A percentile compares a stretch with the other conserved stretches of the same genome.
These are phyloP conservation scores for Eimeria maxima DNA, from an alignment of 169 alveolate genomes.

Conservation along the genomic window DNA sequence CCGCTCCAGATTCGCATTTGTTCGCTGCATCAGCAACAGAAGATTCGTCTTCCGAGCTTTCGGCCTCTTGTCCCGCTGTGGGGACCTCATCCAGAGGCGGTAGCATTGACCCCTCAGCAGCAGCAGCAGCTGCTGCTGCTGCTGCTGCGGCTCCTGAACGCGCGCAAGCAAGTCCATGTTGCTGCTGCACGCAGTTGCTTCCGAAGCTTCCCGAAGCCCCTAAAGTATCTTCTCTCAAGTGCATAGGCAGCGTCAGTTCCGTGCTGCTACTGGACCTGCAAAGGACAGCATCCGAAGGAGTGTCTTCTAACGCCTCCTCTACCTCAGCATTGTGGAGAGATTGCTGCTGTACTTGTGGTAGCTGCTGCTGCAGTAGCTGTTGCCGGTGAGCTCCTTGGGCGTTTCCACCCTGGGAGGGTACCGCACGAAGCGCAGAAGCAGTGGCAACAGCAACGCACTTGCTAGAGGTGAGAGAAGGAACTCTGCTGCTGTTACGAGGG, in stretches of 20 bases:
- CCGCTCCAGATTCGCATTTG: too few species aligned
- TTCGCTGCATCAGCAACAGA: background rate
- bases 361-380: background rate
- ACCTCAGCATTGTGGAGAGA: background rate
- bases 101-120: background rate
- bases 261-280: conserved; percentile 2
- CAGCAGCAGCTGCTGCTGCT: conserved; percentile 4
- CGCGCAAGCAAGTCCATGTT: background rate
- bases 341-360: background rate
- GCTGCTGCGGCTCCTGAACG: background rate
- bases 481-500: background rate
- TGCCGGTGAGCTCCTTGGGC: background rate
- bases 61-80: background rate
- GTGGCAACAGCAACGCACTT: background rate
- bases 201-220: background rate
- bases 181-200: background rate
- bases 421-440: background rate
- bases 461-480: background rate
- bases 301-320: background rate
- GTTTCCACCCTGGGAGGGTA: background rate
- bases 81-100: conserved; percentile 5
- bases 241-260: background rate
- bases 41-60: background rate
- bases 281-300: background rate
- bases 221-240: background rate